Percentiles rank a stretch among this genome's conserved stretches.
These are phyloP conservation scores for Pseudogymnoascus sp. DNA, from an alignment of 2,329 filamentous ascomycete species.

Conservation along the genomic window DNA sequence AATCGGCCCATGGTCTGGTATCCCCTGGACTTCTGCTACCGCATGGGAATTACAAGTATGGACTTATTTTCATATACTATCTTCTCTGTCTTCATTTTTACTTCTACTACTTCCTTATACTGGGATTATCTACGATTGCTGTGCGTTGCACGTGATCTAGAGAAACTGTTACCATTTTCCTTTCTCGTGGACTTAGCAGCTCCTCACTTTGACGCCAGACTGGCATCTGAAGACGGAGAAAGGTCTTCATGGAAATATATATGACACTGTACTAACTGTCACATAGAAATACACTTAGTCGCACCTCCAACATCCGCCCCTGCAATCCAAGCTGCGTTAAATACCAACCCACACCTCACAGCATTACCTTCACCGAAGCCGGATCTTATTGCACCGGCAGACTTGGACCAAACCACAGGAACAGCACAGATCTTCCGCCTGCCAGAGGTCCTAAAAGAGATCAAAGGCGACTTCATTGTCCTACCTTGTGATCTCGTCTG, in stretches of 20 bases:
- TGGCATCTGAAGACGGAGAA: neutral
- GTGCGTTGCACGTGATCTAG: neutral
- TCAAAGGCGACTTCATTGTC: slow-evolving; percentile 82
- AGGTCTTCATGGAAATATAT: neutral
- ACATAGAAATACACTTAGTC: slow-evolving; percentile 53
- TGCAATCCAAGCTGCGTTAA: slow-evolving; percentile 63
- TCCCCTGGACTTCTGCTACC: slow-evolving; percentile 76
- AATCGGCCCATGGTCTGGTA: slow-evolving; percentile 90
- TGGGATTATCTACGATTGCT: neutral
- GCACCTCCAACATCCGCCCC: slow-evolving; percentile 58
- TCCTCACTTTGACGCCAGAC: neutral
- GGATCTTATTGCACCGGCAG: slow-evolving; percentile 67
- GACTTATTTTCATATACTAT: slow-evolving; percentile 13
- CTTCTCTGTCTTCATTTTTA: neutral
- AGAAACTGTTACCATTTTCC: neutral
- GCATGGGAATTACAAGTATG: slow-evolving; percentile 69
- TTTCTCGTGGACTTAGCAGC: neutral
- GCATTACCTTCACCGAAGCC: slow-evolving; percentile 65
- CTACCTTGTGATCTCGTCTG: slow-evolving; percentile 91
- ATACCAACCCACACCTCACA: slow-evolving; percentile 72
- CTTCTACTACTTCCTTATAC: neutral
- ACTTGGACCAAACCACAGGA: slow-evolving; percentile 74
- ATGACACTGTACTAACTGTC: slow-evolving; percentile 8
- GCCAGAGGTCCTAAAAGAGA: slow-evolving; percentile 68
- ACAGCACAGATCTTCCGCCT: slow-evolving; percentile 84